Percentiles rank a stretch among this genome's conserved stretches.
phyloP scores from a whole-genome alignment of 345 rosid species.

The Gossypium sturtianum region DNA sequence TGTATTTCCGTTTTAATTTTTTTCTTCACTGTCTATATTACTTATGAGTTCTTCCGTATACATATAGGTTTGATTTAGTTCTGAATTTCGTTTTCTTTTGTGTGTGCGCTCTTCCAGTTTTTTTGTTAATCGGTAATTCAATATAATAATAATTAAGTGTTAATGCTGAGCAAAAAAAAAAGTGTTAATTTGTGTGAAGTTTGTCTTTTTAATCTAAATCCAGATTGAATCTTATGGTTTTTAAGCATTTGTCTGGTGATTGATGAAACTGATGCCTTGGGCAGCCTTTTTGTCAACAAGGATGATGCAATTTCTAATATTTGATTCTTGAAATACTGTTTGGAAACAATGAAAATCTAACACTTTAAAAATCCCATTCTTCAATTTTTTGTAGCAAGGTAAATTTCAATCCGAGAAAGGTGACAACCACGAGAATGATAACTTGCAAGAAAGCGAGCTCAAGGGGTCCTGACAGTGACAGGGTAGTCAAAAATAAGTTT shows the following conservation, averaged over 20 bases:
- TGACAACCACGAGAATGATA: conserved; percentile 18
- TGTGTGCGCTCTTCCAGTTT: neutral
- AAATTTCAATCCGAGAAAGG: conserved; percentile 16
- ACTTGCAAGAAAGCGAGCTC: conserved; percentile 29
- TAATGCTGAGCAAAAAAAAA: neutral
- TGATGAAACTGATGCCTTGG: neutral
- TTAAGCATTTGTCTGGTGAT: neutral
- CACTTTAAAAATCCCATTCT: neutral
- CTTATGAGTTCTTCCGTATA: neutral
- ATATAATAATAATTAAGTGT: neutral
- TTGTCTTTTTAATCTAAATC: neutral
- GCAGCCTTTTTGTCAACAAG: neutral
- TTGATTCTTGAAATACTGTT: neutral
- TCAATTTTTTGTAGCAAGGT: conserved; percentile 16
- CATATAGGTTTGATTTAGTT: neutral
- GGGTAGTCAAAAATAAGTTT: conserved; percentile 19
- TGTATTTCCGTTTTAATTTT: neutral
- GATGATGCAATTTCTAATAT: neutral
- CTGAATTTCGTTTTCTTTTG: neutral
- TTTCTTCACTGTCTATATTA: neutral
- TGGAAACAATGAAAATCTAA: neutral
- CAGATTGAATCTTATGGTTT: neutral
- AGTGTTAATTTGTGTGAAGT: neutral
- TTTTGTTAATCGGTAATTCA: neutral
- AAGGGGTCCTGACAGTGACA: conserved; percentile 26